These are phyloP conservation scores for Lentinus tigrinus DNA, from an alignment of 768 basidiomycete species.

Conservation along the genomic window DNA sequence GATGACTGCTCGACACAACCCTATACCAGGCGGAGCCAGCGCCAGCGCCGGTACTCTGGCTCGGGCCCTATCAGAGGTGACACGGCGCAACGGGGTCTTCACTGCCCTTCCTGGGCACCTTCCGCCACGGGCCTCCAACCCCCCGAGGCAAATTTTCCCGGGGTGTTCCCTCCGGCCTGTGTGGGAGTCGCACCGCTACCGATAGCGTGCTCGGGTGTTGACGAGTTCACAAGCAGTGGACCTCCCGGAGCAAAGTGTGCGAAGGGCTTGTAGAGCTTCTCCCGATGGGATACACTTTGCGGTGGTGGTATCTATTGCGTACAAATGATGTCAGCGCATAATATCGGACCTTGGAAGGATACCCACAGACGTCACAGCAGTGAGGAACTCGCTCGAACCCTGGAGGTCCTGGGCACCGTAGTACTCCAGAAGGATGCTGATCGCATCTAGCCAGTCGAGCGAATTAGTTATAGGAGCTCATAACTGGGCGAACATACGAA, in stretches of 20 bases:
- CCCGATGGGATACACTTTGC: constrained; percentile 15
- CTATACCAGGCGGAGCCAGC: neutral
- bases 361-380: constrained; percentile 50
- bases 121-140: constrained; percentile 24
- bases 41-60: neutral
- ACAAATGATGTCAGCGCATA: constrained; percentile 1
- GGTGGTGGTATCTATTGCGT: constrained; percentile 30
- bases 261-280: constrained; percentile 25
- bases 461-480: neutral
- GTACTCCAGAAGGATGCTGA: constrained; percentile 70
- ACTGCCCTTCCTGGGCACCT: constrained; percentile 2
- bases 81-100: neutral
- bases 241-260: constrained; percentile 7
- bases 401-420: constrained; percentile 62
- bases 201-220: constrained; percentile 9
- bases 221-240: neutral
- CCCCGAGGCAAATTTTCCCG: constrained; percentile 16
- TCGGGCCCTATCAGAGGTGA: neutral
- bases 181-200: constrained; percentile 14
- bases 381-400: constrained; percentile 36
- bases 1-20: neutral
- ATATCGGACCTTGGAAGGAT: neutral
- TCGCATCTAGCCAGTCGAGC: constrained; percentile 45
- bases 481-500: constrained; percentile 27
- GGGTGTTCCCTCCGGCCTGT: constrained; percentile 12